Percentiles rank a stretch among this genome's conserved stretches.
These are phyloP conservation scores for Fraxinus latifolia DNA, from an alignment of 305 asterid genomes.

Conservation along the genomic window DNA sequence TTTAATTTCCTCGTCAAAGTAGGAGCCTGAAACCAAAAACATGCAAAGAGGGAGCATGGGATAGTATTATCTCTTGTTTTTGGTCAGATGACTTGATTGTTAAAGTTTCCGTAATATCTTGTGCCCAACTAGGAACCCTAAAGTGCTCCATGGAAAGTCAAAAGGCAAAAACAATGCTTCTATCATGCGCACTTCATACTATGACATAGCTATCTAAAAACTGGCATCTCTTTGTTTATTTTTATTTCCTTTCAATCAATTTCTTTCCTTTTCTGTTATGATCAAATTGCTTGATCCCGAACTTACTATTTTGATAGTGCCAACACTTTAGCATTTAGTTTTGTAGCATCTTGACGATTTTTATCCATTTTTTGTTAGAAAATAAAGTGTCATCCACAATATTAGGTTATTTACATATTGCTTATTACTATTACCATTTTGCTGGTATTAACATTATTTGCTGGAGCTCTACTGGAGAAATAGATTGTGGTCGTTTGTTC, in stretches of 20 bases:
- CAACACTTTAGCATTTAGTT: background rate
- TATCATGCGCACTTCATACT: background rate
- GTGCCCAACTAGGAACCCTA: background rate
- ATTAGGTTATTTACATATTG: background rate
- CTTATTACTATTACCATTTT: constrained; percentile 22
- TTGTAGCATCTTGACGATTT: background rate
- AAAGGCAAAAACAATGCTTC: background rate
- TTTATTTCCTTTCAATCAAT: no score
- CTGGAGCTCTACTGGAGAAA: constrained; percentile 87
- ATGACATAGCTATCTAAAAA: background rate
- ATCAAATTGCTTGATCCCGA: background rate
- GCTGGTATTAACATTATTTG: constrained; percentile 73
- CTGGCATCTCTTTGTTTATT: background rate
- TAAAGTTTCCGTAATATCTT: background rate
- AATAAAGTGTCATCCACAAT: background rate
- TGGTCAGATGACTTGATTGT: background rate
- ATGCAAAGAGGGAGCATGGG: background rate
- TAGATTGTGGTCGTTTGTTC: constrained; percentile 77
- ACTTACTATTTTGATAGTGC: background rate
- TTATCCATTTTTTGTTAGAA: background rate
- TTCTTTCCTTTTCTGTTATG: background rate
- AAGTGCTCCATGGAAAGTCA: background rate
- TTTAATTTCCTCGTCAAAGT: background rate
- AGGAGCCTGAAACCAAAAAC: background rate
- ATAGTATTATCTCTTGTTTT: background rate